Evolutionary conservation across 208 protist species (phyloP).

Genomic region (Leishmania tarentolae): DNA sequence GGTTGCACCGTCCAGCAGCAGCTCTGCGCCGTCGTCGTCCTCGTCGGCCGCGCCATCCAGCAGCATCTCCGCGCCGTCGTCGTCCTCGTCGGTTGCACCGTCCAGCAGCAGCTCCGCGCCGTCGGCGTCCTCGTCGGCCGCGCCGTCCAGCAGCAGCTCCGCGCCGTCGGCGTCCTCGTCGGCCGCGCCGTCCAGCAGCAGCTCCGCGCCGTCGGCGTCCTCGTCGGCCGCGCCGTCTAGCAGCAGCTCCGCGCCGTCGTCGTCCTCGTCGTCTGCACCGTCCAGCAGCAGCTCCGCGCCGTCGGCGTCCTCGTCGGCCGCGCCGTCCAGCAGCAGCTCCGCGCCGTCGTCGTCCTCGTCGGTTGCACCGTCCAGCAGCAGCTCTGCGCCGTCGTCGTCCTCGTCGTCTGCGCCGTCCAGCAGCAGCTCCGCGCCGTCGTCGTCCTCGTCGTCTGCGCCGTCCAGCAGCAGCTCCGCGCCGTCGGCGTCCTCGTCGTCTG

Average conservation of each 20-base stretch:
- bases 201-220: neutral
- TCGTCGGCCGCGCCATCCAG: neutral
- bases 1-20: neutral
- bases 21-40: neutral
- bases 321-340: neutral
- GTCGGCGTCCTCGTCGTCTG: neutral
- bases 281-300: neutral
- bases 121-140: neutral
- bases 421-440: neutral
- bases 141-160: neutral
- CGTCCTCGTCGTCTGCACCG: neutral
- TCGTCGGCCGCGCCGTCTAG: neutral
- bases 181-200: neutral
- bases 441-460: neutral
- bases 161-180: neutral
- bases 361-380: neutral
- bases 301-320: neutral
- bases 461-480: neutral
- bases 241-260: neutral
- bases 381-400: neutral
- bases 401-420: neutral
- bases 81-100: neutral
- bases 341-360: neutral
- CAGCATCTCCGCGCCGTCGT: neutral
- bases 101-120: neutral